phyloP scores from a whole-genome alignment of 2,329 filamentous ascomycete species.

The Pestalotiopsis fici region DNA sequence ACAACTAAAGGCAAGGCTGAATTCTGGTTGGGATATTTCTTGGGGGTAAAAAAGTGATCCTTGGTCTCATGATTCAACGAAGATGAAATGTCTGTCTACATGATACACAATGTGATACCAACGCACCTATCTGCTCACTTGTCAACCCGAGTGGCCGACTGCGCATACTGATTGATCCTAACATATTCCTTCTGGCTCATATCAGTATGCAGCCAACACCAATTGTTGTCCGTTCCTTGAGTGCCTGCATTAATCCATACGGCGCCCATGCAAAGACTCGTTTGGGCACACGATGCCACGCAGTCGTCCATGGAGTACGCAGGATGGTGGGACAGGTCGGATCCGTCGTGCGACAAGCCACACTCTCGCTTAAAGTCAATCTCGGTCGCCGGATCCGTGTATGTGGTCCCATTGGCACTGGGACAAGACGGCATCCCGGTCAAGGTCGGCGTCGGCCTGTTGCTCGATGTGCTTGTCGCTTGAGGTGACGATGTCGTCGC shows the following conservation, averaged over 20 bases:
- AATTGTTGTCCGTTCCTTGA: constrained; percentile 28
- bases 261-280: constrained; percentile 19
- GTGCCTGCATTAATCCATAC: constrained; percentile 26
- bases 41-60: not conserved
- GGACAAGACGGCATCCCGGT: constrained; percentile 15
- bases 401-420: constrained; percentile 21
- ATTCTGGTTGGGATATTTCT: not conserved
- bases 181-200: constrained; percentile 11
- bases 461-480: not conserved
- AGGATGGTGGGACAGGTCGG: constrained; percentile 22
- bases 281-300: constrained; percentile 20
- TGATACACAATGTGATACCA: no score
- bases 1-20: no score
- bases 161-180: constrained; percentile 1
- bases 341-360: constrained; percentile 19
- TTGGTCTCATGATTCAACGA: not conserved
- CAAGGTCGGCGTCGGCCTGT: not conserved
- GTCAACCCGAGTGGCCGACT: not conserved
- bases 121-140: not conserved
- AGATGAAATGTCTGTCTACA: not conserved
- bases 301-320: constrained; percentile 24
- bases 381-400: constrained; percentile 19
- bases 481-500: not conserved
- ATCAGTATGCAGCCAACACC: constrained; percentile 26
- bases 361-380: constrained; percentile 21